Conservation (phyloP, 2,329 filamentous ascomycete species). For the Ilyonectria sp. region DNA sequence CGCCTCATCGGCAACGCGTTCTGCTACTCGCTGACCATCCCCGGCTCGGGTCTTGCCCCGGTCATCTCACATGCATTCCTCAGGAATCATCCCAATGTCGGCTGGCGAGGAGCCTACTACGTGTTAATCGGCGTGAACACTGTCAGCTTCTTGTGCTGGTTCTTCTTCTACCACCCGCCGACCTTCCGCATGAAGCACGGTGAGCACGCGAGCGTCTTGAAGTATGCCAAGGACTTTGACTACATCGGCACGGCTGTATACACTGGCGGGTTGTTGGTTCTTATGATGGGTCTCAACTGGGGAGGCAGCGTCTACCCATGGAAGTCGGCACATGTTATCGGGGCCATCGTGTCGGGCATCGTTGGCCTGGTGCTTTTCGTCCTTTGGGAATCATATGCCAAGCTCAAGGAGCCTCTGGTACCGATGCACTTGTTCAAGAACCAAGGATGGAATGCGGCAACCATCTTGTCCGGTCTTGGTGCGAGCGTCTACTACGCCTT, state of each 20-base stretch:
- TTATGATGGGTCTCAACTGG: slow-evolving; percentile 53
- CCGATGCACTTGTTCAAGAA: slow-evolving; percentile 55
- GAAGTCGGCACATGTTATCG: slow-evolving; percentile 50
- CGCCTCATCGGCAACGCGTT: slow-evolving; percentile 52
- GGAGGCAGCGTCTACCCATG: slow-evolving; percentile 52
- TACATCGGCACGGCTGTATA: slow-evolving; percentile 51
- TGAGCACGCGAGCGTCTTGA: slow-evolving; percentile 41
- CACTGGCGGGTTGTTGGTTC: slow-evolving; percentile 48
- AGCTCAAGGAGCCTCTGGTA: slow-evolving; percentile 54
- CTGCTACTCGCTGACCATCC: slow-evolving; percentile 52
- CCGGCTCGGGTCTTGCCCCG: slow-evolving; percentile 48
- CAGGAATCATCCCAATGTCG: slow-evolving; percentile 41
- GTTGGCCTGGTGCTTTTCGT: slow-evolving; percentile 44
- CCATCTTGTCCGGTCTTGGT: slow-evolving; percentile 52
- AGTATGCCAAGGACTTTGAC: slow-evolving; percentile 50
- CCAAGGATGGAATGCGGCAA: slow-evolving; percentile 49
- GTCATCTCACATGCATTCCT: slow-evolving; percentile 49
- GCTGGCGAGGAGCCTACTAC: slow-evolving; percentile 51
- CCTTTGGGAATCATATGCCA: slow-evolving; percentile 46
- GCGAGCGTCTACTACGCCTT: slow-evolving; percentile 58
- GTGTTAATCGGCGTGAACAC: slow-evolving; percentile 49
- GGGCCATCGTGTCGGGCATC: slow-evolving; percentile 48
- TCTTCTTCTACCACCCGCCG: slow-evolving; percentile 54
- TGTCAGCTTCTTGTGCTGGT: slow-evolving; percentile 47
- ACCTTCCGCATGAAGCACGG: slow-evolving; percentile 51